A percentile compares a stretch with the other conserved stretches of the same genome.
Evolutionary conservation across 129 eudicot genomes (phyloP).

Genomic region (Rutidosis leptorrhynchoides): DNA sequence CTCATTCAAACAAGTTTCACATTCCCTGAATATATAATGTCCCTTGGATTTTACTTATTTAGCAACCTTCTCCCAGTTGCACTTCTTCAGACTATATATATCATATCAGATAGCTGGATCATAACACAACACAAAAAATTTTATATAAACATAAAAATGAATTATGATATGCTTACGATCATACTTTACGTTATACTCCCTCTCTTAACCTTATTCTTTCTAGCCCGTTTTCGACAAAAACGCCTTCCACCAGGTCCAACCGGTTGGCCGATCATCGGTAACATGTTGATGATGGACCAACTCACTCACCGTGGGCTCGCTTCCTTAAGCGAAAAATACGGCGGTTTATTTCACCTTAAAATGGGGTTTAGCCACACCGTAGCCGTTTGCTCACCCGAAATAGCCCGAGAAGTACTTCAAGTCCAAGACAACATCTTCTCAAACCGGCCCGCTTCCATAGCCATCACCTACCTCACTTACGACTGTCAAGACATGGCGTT

Average conservation of each 20-base stretch:
- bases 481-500: conserved; percentile 92
- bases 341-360: conserved; percentile 65
- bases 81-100: not conserved
- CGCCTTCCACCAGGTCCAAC: conserved; percentile 73
- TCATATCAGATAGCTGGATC: no score
- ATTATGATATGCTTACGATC: not conserved
- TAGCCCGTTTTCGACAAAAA: conserved; percentile 35
- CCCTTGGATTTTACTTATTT: not conserved
- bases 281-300: conserved; percentile 76
- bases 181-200: conserved; percentile 42
- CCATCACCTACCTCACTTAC: conserved; percentile 74
- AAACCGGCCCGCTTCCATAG: conserved; percentile 77
- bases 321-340: conserved; percentile 50
- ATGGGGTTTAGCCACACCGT: conserved; percentile 73
- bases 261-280: conserved; percentile 87
- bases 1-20: not conserved
- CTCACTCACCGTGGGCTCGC: conserved; percentile 86
- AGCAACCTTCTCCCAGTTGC: not conserved
- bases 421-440: conserved; percentile 74
- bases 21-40: not conserved
- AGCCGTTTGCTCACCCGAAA: conserved; percentile 62
- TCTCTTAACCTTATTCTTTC: conserved; percentile 28
- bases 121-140: no score
- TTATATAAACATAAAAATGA: no score
- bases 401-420: conserved; percentile 74